These are phyloP conservation scores for Trichocomaceae sp. DNA, from an alignment of 2,329 filamentous ascomycete species.

Conservation along the genomic window DNA sequence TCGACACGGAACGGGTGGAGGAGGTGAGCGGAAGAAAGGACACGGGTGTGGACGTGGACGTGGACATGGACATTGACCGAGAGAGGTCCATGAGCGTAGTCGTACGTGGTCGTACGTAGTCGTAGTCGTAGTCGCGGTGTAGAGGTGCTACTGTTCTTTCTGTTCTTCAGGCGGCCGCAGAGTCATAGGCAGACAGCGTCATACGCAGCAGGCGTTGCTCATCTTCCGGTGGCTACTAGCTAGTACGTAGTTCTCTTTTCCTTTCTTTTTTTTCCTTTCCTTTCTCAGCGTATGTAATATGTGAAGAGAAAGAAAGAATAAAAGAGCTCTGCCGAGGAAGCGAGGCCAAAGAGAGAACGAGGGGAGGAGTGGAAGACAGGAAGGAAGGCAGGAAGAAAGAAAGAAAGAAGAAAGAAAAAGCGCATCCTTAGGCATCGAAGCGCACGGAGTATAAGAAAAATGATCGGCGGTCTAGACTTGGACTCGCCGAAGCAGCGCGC, in stretches of 20 bases:
- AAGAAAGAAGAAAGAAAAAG: background rate
- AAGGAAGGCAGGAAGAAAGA: background rate
- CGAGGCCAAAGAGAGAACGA: background rate
- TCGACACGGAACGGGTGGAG: constrained; percentile 7
- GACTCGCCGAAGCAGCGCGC: too few species aligned
- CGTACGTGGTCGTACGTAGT: background rate
- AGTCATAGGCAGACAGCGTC: background rate
- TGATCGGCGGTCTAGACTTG: background rate
- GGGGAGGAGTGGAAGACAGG: background rate
- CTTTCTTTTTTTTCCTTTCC: too few species aligned
- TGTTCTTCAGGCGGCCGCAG: background rate
- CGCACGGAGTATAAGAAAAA: too few species aligned
- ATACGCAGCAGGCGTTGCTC: background rate
- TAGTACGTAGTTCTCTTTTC: too few species aligned
- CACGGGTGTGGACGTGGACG: background rate
- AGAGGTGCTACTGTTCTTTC: background rate
- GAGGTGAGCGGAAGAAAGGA: background rate
- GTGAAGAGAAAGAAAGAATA: background rate
- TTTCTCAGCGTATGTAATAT: too few species aligned
- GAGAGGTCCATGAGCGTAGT: background rate
- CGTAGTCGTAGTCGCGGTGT: background rate
- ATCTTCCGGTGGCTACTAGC: too few species aligned
- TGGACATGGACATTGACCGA: constrained; percentile 1
- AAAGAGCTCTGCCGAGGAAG: background rate
- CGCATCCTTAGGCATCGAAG: background rate